Base-by-base conservation (phyloP, 768 basidiomycete species). In the Hygrocybe punicea region DNA sequence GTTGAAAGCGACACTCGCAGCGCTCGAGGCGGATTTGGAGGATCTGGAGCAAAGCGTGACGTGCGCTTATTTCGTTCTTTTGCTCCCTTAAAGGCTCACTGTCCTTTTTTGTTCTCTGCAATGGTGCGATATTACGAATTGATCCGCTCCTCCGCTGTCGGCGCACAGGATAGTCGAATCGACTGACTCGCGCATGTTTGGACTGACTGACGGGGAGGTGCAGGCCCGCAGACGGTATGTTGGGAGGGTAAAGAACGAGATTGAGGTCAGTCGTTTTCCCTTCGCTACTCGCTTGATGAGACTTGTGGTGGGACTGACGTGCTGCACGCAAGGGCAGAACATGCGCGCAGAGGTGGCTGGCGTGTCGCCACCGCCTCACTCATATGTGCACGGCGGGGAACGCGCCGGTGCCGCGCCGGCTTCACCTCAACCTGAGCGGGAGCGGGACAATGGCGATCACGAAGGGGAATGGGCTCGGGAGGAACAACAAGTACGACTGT, bases 1-100 rank as follows among this genome's bases (percentile, higher is more conserved):
- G 88, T 74, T 97, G 53, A 86, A 85, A 69, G 85, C 84, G 0
- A 89, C 89, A 1, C 79, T 98, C 8, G 80, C 84, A 1, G 74
- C 86, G 2, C 74, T 98, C 24, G 91, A 94, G 66, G 87, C 88
- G 0, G 95, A 98, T 73, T 68, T 96, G 21, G 91, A 93, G 58
- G 93, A 93, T 68, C 73, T 98, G n/a, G 94, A 97, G 50, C 92
- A 93, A 66, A 93, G 91, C 65, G 94, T 98, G 44, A 86, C 84
- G 91, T 91, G 69, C 61, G 81, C 13, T 8, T 21, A 23, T 51
- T 14, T 54, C 21, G 21, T 29, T 44, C 34, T 21, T 33, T 36
- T 17, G 6, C 4, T n/a, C 9, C n/a, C 36, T 9, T 37, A n/a
- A 9, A 37, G 9, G 36, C 36, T 37, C 36, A 37, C 36, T 9